Percentiles rank a stretch among this genome's conserved stretches.
phyloP scores from a whole-genome alignment of 257 asterid genomes.

The Solanum appendiculatum region DNA sequence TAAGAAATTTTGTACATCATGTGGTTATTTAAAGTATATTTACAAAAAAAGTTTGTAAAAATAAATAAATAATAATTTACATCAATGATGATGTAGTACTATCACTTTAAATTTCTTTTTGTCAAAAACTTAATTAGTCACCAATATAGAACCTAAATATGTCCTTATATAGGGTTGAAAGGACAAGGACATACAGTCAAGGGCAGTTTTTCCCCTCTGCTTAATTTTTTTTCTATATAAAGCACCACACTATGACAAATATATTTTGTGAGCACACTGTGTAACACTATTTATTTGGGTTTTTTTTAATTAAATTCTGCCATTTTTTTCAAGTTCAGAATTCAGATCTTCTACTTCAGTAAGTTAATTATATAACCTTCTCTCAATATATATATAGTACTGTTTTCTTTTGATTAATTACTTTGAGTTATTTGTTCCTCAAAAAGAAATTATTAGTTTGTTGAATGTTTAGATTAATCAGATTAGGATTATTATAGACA shows the following conservation, averaged over 20 bases:
- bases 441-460: neutral
- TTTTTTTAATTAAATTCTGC: neutral
- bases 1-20: too few species aligned
- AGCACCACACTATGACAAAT: neutral
- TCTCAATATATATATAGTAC: neutral
- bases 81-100: neutral
- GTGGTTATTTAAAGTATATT: too few species aligned
- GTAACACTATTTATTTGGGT: neutral
- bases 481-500: neutral
- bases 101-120: neutral
- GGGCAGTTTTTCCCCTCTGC: neutral
- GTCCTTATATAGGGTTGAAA: neutral
- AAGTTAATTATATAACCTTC: neutral
- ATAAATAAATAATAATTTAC: too few species aligned
- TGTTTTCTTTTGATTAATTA: neutral
- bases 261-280: neutral
- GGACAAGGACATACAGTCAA: neutral
- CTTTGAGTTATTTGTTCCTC: neutral
- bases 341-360: neutral
- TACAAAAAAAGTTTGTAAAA: too few species aligned
- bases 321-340: rapidly evolving
- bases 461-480: neutral
- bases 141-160: neutral
- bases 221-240: neutral
- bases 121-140: neutral